Conservation (phyloP, 371 early-diverging fungal genomes). For the Entomophthora muscae region DNA sequence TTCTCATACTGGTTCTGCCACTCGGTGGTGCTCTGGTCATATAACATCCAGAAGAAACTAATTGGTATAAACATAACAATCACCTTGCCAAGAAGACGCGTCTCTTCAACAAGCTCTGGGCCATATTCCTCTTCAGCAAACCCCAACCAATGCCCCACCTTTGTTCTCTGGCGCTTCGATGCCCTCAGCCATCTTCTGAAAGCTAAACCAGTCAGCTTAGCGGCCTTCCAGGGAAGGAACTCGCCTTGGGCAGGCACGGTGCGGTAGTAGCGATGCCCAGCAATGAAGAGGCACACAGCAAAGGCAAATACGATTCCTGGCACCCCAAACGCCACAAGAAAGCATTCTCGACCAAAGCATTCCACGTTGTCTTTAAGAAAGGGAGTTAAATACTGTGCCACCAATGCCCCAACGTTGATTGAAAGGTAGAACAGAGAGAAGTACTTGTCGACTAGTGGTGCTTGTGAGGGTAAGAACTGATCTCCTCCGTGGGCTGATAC, state of each 20-base stretch:
- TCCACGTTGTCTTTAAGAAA: not conserved
- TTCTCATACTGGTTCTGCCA: no score
- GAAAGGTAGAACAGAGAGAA: slow-evolving; percentile 5
- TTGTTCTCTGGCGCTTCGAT: not conserved
- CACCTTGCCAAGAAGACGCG: no score
- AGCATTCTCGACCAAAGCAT: not conserved
- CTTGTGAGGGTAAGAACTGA: no score
- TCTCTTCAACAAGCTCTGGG: slow-evolving; percentile 8
- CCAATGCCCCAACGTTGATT: slow-evolving; percentile 5
- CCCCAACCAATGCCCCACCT: slow-evolving; percentile 1
- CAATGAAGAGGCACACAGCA: slow-evolving; percentile 22
- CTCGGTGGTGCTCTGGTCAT: slow-evolving; percentile 28
- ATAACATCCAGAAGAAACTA: slow-evolving; percentile 34
- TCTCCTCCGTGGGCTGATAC: no score
- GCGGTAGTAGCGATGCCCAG: slow-evolving; percentile 29
- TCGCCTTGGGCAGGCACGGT: slow-evolving; percentile 29
- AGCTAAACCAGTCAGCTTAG: no score
- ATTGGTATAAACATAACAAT: slow-evolving; percentile 21
- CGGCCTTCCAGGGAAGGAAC: no score
- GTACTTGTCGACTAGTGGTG: slow-evolving; percentile 12
- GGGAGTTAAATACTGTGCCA: slow-evolving; percentile 6
- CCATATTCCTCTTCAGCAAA: slow-evolving; percentile 8
- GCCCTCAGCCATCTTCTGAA: no score
- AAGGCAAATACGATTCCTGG: slow-evolving; percentile 9
- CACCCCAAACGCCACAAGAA: not conserved